Conservation (phyloP, 768 basidiomycete species). For the Mycena rosella region DNA sequence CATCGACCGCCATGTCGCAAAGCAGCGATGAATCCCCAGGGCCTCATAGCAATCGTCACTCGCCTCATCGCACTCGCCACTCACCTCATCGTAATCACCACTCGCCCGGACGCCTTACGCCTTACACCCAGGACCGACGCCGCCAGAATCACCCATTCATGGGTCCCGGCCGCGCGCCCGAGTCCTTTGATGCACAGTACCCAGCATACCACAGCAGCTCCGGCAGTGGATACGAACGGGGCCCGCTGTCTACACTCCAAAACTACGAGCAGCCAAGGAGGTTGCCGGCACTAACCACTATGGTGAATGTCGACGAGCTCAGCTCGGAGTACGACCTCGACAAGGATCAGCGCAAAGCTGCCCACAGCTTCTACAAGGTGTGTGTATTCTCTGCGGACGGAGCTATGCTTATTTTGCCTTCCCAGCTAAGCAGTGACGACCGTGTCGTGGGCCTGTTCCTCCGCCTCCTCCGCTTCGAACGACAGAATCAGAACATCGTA, state of each 20-base stretch:
- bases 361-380: background rate
- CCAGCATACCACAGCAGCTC: background rate
- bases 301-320: slow-evolving; percentile 6
- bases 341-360: background rate
- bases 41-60: too few species aligned
- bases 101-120: too few species aligned
- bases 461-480: background rate
- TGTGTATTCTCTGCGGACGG: background rate
- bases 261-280: background rate
- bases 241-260: background rate
- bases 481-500: background rate
- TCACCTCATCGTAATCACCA: too few species aligned
- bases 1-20: too few species aligned
- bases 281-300: background rate
- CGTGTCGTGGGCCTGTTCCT: background rate
- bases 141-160: background rate
- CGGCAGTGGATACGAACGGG: background rate
- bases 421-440: background rate
- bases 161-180: background rate
- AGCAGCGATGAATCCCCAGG: too few species aligned
- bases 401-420: background rate
- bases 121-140: background rate
- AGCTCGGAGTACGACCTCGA: slow-evolving; percentile 3
- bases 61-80: too few species aligned
- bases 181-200: background rate